Conservation (phyloP, 192 early-diverging fungal genomes). For the Linnemannia zychae region DNA sequence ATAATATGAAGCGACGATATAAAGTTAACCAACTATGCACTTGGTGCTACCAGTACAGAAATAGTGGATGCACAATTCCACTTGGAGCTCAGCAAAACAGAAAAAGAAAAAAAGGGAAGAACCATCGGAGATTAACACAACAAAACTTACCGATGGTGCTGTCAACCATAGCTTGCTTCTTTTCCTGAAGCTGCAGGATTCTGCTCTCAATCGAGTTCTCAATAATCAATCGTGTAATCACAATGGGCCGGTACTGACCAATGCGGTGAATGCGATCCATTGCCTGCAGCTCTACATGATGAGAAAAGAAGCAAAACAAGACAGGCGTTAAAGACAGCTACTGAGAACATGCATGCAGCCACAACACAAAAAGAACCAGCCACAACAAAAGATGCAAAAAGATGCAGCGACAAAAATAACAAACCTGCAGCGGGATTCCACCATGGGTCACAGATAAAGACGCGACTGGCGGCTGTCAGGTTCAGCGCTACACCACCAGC, state of each 20-base stretch:
- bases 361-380: too few species aligned
- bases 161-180: conserved; percentile 92
- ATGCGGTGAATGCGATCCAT: conserved; percentile 96
- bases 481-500: conserved; percentile 95
- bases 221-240: conserved; percentile 90
- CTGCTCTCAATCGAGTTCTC: conserved; percentile 94
- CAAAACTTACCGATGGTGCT: conserved; percentile 81
- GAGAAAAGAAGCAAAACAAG: not conserved
- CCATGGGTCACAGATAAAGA: conserved; percentile 79
- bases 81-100: not conserved
- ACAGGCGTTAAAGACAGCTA: not conserved
- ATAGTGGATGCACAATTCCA: not conserved
- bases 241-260: conserved; percentile 92
- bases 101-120: not conserved
- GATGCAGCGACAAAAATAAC: not conserved
- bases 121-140: not conserved
- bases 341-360: too few species aligned
- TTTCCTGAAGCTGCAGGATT: conserved; percentile 93
- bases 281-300: conserved; percentile 81
- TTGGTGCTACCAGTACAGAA: not conserved
- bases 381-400: not conserved
- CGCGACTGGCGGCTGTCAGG: conserved; percentile 89
- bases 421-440: conserved; percentile 70
- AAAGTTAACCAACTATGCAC: not conserved
- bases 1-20: not conserved